Evolutionary conservation across 495 filamentous ascomycete species (phyloP), one percentile per base, ranked within the genome.

Genomic region (Extremus antarcticus): DNA sequence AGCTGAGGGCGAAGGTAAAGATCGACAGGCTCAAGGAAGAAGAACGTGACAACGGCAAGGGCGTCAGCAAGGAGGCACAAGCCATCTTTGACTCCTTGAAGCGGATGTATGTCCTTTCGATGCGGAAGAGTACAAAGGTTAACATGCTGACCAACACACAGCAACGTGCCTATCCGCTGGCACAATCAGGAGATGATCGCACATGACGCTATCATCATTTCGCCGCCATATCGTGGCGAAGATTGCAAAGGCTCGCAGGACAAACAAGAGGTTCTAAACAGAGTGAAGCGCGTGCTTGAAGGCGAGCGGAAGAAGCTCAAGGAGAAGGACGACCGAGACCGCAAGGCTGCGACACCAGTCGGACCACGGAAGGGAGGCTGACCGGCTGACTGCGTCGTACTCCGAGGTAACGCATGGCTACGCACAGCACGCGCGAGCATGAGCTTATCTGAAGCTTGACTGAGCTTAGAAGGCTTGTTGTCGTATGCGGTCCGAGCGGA

Each of bases 31-130:
- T 82, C 41, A 74, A 77, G 39, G 78, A 82, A 50, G 66, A 68
- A 16, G 78, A 81, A 51, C 70, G 73, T 16, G 75, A 67, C 43
- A 72, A 74, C 47, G 83, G 82, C 10, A 81, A 78, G 61, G 80
- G 78, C 7, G 84, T 86, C 16, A 80, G 72, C 25, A 77, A 71
- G 47, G 83, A 85, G 57, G 82, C 76, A 20, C 84, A 87, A 65
- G 84, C 85, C 43, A 74, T 87, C 13, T 87, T 85, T 58, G 81
- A 87, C 69, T 74, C 75, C 1, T 72, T 87, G 49, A 72, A 71
- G 50, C 73, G 79, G 56, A 83, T 78, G 61, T 83, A 59, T 35
- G 70, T 43, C 17, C 40, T 9, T 7, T 35, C 19, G 3, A 22
- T 45, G 13, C 7, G 0, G 43, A 40, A 50, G 25, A 23, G n/a